Evolutionary conservation across 148 eudicot species (phyloP), one percentile per base, ranked within the genome.

Genomic region (Rhododendron mucronatum): DNA sequence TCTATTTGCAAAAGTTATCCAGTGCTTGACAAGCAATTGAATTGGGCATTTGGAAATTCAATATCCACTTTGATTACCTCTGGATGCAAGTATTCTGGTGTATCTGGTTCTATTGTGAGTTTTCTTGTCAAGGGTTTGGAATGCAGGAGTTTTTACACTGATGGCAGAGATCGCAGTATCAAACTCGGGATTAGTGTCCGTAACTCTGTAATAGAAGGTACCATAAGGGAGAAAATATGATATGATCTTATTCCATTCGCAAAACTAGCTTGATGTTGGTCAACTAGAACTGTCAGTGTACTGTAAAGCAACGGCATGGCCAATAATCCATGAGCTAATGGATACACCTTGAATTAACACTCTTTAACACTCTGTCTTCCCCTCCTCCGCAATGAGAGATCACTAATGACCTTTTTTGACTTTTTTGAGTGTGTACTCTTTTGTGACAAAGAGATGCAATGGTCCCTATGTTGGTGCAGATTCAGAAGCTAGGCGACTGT

Each of bases 191-290:
- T 88, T 53, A 89, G 86, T 76, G 91, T 92, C 93, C 93, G 89
- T 55, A 90, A 84, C 86, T 92, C 92, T 79, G 92, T 89, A 76
- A 92, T 88, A n/a, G 92, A 90, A 30, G 92, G 92, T 48, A 89
- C 92, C 39, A 90, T 90, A 63, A 89, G 89, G 45, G 91, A 90
- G 85, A 92, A 92, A 53, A 92, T 90, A 57, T 92, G 93, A 87
- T 89, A 92, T 21, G 92, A 86, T 80, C 93, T 89, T 74, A 92
- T 90, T 39, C 93, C 88, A n/a, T 92, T 35, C 78, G 85, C 86
- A 44, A 92, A 92, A 77, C 26, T 86, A 12, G 92, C 87, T 89
- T 88, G 93, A 1, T 81, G 73, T 79, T 75, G 90, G 12, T 89
- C 82, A 65, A 89, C 90, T 21, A 92, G 87, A 67, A 92, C 80